These are phyloP conservation scores for Lepidopterella palustris DNA, from an alignment of 495 filamentous ascomycete species.

Conservation along the genomic window DNA sequence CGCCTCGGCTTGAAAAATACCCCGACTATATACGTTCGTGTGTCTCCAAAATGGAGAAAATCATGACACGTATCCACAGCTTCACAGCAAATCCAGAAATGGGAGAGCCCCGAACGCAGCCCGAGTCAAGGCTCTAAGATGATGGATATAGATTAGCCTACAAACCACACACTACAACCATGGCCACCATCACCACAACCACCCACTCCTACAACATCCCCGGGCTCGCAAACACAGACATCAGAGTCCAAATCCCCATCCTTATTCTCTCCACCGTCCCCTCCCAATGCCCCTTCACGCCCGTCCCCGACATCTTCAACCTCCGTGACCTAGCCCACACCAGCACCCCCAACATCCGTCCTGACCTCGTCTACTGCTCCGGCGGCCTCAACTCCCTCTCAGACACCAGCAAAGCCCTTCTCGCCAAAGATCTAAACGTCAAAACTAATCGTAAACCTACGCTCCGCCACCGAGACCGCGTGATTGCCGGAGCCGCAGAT, in stretches of 20 bases:
- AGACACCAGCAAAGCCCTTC: constrained; percentile 44
- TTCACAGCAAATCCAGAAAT: too few species aligned
- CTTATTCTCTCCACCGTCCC: constrained; percentile 6
- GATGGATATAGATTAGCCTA: background rate
- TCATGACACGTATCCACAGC: too few species aligned
- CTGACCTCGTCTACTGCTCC: constrained; percentile 50
- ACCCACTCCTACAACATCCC: background rate
- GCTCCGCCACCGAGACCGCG: constrained; percentile 49
- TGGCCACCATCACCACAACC: constrained; percentile 6
- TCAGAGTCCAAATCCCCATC: background rate
- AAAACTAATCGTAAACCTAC: constrained; percentile 59
- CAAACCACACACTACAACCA: background rate
- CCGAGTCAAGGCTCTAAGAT: background rate
- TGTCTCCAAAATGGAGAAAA: too few species aligned
- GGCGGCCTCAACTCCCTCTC: constrained; percentile 50
- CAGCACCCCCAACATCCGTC: constrained; percentile 39
- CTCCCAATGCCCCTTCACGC: constrained; percentile 44
- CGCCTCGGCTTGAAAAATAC: too few species aligned
- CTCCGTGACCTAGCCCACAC: constrained; percentile 56
- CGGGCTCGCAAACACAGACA: constrained; percentile 11
- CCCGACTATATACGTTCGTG: too few species aligned
- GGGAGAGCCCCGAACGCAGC: background rate
- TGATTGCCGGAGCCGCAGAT: constrained; percentile 29
- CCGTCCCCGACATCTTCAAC: constrained; percentile 49
- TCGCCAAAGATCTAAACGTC: constrained; percentile 50